Conservation (phyloP, 2,329 filamentous ascomycete species). For the Paecilomyces sp. region DNA sequence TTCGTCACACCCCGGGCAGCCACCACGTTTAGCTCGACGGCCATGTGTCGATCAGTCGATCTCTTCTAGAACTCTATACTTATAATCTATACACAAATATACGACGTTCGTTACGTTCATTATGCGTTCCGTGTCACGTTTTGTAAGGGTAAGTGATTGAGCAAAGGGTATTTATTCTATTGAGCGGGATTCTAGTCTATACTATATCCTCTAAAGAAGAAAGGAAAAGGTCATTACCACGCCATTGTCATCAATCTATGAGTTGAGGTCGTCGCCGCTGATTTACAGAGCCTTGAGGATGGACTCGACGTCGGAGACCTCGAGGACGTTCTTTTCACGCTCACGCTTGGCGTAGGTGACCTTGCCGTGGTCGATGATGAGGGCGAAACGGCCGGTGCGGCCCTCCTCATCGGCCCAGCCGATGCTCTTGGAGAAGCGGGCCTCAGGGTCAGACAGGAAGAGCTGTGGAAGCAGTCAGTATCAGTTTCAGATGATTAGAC, state of each 20-base stretch:
- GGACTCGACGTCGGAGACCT: slow-evolving; percentile 43
- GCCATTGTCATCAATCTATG: neutral
- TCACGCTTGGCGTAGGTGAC: slow-evolving; percentile 74
- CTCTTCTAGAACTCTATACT: neutral
- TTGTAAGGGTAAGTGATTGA: neutral
- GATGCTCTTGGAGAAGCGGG: slow-evolving; percentile 68
- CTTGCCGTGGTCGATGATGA: slow-evolving; percentile 78
- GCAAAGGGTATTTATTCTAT: slow-evolving; percentile 1
- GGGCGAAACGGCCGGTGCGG: slow-evolving; percentile 70
- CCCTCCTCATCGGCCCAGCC: slow-evolving; percentile 68
- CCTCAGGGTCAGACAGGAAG: slow-evolving; percentile 68
- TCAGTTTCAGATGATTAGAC: neutral
- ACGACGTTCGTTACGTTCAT: neutral
- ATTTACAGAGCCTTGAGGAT: slow-evolving; percentile 42
- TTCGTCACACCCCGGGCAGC: neutral
- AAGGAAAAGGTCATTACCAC: neutral
- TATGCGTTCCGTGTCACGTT: neutral
- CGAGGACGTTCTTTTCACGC: slow-evolving; percentile 33
- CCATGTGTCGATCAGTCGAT: neutral
- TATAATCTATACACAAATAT: neutral
- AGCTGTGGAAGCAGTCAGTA: slow-evolving; percentile 41
- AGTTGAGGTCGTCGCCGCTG: neutral
- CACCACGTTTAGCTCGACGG: neutral
- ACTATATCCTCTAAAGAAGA: neutral
- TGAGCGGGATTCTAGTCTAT: neutral